Base-by-base conservation (phyloP, 306 rosid genomes). In the Sicyos baderoa region DNA sequence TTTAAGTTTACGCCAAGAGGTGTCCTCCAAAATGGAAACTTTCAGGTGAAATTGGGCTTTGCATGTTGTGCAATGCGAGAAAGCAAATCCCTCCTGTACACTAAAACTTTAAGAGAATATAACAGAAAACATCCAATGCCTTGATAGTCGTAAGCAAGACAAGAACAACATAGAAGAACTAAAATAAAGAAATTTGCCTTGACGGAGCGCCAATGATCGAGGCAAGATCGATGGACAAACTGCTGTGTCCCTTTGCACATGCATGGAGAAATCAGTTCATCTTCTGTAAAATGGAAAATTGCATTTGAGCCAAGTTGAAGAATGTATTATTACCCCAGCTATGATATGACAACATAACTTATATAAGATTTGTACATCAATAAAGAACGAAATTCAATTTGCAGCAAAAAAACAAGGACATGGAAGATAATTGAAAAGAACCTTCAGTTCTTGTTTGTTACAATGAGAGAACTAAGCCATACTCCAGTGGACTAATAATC, bases 231-330 rank as follows among this genome's bases (percentile, higher is more conserved):
- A 75, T 94, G 99, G 72, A 94, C 99, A 85, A 94, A 94, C 79
- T 94, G 99, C 80, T 94, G 99, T 48, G 99, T 94, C 75, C 99
- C 99, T 83, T 94, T 94, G 89, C 99, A 94, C 95, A 86, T 85
- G 89, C 99, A 94, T 9, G 99, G 99, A 17, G 99, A 94, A 74
- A 94, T 94, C 87, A 94, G 76, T 47, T 84, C 97, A 76, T 94
- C 97, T 64, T 80, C 99, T 94, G 72, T 37, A 73, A 72, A 84
- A 78, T 35, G 21, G 11, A 72, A 21, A 72, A 72, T 49, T 58
- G 61, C 55, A 64, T 57, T 58, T 73, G 74, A 78, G 54, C 74
- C 70, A 60, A 16, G 37, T 25, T 58, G 78, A 66, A 50, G 48
- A 47, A 19, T 22, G 13, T 70, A 40, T 7, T 35, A 18, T 50